phyloP scores from a whole-genome alignment of 495 filamentous ascomycete genomes.

The Copromyces sp. region DNA sequence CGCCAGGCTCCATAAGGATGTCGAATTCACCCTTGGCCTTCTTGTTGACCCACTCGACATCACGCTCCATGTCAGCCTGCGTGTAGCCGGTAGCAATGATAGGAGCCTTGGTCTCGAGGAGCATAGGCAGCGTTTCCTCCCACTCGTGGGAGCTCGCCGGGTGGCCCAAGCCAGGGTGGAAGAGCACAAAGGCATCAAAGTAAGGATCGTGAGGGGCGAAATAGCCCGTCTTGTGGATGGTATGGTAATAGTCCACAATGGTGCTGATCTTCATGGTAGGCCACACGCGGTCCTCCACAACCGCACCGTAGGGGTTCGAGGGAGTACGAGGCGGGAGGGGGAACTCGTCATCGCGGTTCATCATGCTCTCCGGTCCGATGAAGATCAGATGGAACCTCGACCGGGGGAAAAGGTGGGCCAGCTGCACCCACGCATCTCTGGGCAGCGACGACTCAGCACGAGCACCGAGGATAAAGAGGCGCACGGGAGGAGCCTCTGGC shows the following conservation, averaged over 20 bases:
- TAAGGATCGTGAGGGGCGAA: constrained; percentile 96
- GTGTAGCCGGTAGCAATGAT: constrained; percentile 94
- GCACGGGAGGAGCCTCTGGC: constrained; percentile 72
- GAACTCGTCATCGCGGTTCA: constrained; percentile 79
- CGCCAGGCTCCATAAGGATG: constrained; percentile 78
- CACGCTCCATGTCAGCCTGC: constrained; percentile 83
- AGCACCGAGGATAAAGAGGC: constrained; percentile 89
- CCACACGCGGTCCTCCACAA: constrained; percentile 80
- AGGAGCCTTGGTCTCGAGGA: constrained; percentile 90
- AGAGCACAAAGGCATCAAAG: constrained; percentile 91
- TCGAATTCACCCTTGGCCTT: constrained; percentile 83
- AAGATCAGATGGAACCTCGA: constrained; percentile 77
- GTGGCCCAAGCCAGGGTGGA: constrained; percentile 93
- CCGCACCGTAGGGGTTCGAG: constrained; percentile 79
- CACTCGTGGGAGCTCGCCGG: constrained; percentile 88
- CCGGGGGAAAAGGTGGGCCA: constrained; percentile 80
- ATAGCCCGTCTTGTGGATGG: constrained; percentile 74
- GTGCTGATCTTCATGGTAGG: constrained; percentile 89
- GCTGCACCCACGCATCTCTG: constrained; percentile 85
- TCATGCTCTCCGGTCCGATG: constrained; percentile 93
- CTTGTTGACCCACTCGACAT: constrained; percentile 79
- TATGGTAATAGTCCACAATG: constrained; percentile 97
- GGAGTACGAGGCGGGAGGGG: constrained; percentile 77
- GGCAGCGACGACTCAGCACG: constrained; percentile 94
- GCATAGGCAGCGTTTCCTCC: constrained; percentile 75